Evolutionary conservation across 192 early-diverging fungal species (phyloP).

Genomic region (Umbelopsis ramanniana): DNA sequence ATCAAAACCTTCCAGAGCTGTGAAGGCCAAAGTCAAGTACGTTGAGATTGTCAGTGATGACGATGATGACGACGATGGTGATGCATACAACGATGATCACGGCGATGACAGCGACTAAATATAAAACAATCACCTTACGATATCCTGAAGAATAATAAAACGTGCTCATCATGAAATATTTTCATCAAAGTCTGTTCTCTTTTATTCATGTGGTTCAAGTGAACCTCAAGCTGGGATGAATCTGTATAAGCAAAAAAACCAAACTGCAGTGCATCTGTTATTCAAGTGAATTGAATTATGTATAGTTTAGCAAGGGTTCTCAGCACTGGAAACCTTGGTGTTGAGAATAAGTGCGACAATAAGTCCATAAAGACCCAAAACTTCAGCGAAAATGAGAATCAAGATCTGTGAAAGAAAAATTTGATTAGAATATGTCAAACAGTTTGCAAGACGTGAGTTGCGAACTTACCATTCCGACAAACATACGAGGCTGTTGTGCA

Average conservation of each 20-base stretch:
- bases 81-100: background rate
- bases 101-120: slow-evolving; percentile 3
- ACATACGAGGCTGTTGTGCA: slow-evolving; percentile 79
- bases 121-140: background rate
- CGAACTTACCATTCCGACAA: slow-evolving; percentile 74
- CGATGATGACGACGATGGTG: background rate
- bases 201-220: slow-evolving; percentile 5
- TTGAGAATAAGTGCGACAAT: slow-evolving; percentile 88
- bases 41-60: slow-evolving; percentile 17
- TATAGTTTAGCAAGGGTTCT: slow-evolving; percentile 27
- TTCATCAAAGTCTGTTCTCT: slow-evolving; percentile 13
- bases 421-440: background rate
- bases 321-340: slow-evolving; percentile 64
- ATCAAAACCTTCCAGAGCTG: slow-evolving; percentile 7
- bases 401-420: slow-evolving; percentile 51
- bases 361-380: slow-evolving; percentile 84
- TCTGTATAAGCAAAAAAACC: slow-evolving; percentile 19
- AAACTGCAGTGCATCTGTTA: slow-evolving; percentile 22
- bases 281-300: slow-evolving; percentile 1
- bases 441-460: background rate
- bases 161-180: background rate
- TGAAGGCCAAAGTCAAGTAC: slow-evolving; percentile 12
- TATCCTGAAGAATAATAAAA: background rate
- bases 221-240: slow-evolving; percentile 14
- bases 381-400: slow-evolving; percentile 90